Percentiles rank a stretch among this genome's conserved stretches.
phyloP scores from a whole-genome alignment of 176 grass and related monocot genomes.

The Oryza meyeriana region DNA sequence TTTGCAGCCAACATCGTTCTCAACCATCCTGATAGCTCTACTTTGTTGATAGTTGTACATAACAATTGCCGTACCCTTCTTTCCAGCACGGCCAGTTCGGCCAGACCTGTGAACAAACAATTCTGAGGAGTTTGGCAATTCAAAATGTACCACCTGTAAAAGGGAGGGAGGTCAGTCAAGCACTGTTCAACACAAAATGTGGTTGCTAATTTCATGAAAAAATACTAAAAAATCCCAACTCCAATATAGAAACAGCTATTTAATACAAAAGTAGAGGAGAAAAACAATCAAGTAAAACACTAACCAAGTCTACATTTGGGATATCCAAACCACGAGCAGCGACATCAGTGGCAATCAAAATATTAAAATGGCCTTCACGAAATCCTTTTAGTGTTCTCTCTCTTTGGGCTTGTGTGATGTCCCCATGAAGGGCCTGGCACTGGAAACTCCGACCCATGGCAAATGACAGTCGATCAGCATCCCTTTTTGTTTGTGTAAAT shows the following conservation, averaged over 20 bases:
- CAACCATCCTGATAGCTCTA: constrained; percentile 59
- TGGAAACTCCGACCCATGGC: constrained; percentile 62
- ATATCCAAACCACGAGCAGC: constrained; percentile 98
- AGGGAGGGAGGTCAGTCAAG: background rate
- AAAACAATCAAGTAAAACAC: constrained; percentile 13
- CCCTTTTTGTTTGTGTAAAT: constrained; percentile 95
- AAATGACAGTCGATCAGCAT: constrained; percentile 67
- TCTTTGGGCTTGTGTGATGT: constrained; percentile 79
- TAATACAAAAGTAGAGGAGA: background rate
- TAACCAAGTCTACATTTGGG: constrained; percentile 95
- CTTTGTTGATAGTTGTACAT: constrained; percentile 64
- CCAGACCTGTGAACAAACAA: constrained; percentile 95
- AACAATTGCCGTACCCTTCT: constrained; percentile 81
- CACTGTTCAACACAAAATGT: background rate
- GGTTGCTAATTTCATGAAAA: background rate
- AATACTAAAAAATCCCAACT: background rate
- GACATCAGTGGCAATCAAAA: constrained; percentile 93
- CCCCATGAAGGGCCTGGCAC: constrained; percentile 87
- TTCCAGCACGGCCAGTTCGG: constrained; percentile 94
- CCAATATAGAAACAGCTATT: background rate
- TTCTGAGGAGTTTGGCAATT: constrained; percentile 87
- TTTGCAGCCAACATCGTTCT: constrained; percentile 69
- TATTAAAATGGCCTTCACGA: constrained; percentile 76
- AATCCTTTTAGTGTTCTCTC: constrained; percentile 86
- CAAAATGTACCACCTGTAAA: constrained; percentile 83